Evolutionary conservation across 306 rosid species (phyloP).

Genomic region (Crotalaria pallida): DNA sequence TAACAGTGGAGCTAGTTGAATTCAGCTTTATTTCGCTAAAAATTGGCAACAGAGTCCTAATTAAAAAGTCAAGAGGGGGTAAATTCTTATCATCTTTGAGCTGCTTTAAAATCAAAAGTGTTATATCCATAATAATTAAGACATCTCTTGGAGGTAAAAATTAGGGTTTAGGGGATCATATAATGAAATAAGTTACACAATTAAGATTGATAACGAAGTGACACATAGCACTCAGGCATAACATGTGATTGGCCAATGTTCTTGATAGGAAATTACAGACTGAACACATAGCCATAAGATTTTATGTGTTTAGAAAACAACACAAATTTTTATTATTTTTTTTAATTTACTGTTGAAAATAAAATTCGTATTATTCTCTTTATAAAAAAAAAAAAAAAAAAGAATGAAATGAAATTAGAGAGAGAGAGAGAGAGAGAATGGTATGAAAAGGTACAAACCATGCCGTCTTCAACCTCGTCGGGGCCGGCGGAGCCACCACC

Average conservation of each 20-base stretch:
- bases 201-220: background rate
- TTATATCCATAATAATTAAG: too few species aligned
- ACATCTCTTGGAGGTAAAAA: too few species aligned
- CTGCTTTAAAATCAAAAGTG: background rate
- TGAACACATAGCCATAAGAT: too few species aligned
- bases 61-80: background rate
- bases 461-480: conserved; percentile 94
- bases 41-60: background rate
- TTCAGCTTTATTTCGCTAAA: background rate
- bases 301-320: too few species aligned
- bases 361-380: too few species aligned
- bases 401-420: background rate
- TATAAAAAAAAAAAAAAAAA: background rate
- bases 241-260: background rate
- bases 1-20: background rate
- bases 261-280: too few species aligned
- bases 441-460: conserved; percentile 99
- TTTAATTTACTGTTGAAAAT: too few species aligned
- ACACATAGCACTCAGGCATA: background rate
- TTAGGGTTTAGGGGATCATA: background rate
- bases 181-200: background rate
- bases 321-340: too few species aligned
- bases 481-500: conserved; percentile 91
- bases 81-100: background rate
- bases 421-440: too few species aligned